Evolutionary conservation across 2,329 filamentous ascomycete species (phyloP), one percentile per base, ranked within the genome.

Genomic region (Plectosphaerella cucumerina): DNA sequence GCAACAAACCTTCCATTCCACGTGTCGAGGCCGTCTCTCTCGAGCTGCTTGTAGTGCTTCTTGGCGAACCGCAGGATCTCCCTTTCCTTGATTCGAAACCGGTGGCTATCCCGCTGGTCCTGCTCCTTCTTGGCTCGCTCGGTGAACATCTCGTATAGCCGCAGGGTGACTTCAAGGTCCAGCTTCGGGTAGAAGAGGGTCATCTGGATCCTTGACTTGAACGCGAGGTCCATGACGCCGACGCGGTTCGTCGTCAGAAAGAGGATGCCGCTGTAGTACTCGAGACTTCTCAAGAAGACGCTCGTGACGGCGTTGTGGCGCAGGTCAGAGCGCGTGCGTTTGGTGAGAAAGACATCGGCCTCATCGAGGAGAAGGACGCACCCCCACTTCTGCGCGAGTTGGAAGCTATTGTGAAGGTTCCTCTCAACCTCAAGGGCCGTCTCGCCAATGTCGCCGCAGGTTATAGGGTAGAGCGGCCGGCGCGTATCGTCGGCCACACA

Each of bases 181-280:
- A 67, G 63, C 9, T 63, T 58, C 0, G 53, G 50, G 12, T 65
- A 66, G 44, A 61, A 59, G 0, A 66, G 42, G 23, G 64, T 54
- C 4, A 68, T 41, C 10, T 68, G 64, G 1, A 66, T 56, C 2
- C 64, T 59, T 0, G 65, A 67, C 3, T 63, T 60, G 46, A 67
- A 65, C 0, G 65, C 65, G 2, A 66, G 62, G n/a, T 66, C 64
- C 26, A 67, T 65, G 0, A 57, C 50, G 0, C 60, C 64, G 0
- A 65, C 59, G 1, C 63, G 48, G 39, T 67, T 68, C 0, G 64
- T 63, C 0, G 60, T 62, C 2, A 69, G 51, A 20, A 69, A 67
- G 0, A 67, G 21, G 10, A 68, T 66, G 2, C 65, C 65, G 8
- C 63, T 52, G 34, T 61, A 67, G 34, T 56, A 62, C 33, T 66